Percentiles rank a stretch among this genome's conserved stretches.
Conservation (phyloP, 163 green algal species). For the Chlamydomonas reinhardtii region DNA sequence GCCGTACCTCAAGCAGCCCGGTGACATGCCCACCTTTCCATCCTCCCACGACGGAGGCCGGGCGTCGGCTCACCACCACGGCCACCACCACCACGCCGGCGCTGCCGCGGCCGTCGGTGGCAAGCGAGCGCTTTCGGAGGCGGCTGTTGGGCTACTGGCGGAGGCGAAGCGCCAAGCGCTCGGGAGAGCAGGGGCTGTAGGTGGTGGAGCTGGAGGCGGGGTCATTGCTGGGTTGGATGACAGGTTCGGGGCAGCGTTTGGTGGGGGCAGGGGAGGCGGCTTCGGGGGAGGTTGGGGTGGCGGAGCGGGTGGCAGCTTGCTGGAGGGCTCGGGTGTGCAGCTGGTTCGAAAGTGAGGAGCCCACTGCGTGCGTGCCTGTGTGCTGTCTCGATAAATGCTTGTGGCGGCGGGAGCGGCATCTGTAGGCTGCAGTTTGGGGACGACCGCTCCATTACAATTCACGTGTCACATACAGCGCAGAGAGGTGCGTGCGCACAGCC, state of each 20-base stretch:
- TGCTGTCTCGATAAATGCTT: no score
- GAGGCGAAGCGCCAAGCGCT: slow-evolving; percentile 12
- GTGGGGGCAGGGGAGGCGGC: background rate
- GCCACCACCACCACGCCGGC: background rate
- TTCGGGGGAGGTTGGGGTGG: slow-evolving; percentile 6
- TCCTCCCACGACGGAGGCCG: slow-evolving; percentile 61
- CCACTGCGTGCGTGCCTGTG: no score
- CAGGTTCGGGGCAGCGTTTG: slow-evolving; percentile 35
- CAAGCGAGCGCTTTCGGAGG: slow-evolving; percentile 20
- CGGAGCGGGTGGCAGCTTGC: background rate
- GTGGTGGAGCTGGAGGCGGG: background rate
- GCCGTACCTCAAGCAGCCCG: slow-evolving; percentile 64
- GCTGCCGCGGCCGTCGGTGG: background rate
- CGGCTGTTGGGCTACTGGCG: slow-evolving; percentile 2
- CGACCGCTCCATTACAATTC: no score
- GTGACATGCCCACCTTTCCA: slow-evolving; percentile 75
- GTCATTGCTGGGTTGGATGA: background rate
- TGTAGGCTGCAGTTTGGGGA: no score
- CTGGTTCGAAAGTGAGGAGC: background rate
- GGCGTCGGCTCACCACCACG: background rate
- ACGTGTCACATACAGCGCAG: no score
- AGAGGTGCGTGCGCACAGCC: no score
- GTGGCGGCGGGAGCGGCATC: no score
- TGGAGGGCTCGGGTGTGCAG: slow-evolving; percentile 26
- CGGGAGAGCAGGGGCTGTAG: background rate